Percentiles rank a stretch among this genome's conserved stretches.
Evolutionary conservation across 2,329 filamentous ascomycete genomes (phyloP).

Genomic region (Hymenotorrendiella dingleyae): DNA sequence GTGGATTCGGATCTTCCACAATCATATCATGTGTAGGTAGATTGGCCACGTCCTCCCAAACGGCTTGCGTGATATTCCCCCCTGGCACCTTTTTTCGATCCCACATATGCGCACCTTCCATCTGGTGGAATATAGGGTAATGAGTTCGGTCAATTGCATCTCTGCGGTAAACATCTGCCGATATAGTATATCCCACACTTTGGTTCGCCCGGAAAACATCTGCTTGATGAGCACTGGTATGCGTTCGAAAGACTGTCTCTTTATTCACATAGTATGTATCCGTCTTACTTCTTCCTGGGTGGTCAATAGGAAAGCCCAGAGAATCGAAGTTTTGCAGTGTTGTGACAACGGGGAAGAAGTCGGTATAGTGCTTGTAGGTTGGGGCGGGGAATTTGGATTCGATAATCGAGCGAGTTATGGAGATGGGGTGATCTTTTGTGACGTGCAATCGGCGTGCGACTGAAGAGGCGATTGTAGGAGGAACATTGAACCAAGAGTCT

Average conservation of each 20-base stretch:
- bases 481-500: slow-evolving; percentile 82
- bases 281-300: slow-evolving; percentile 78
- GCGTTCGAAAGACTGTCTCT: slow-evolving; percentile 78
- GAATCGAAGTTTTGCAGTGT: slow-evolving; percentile 92
- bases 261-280: slow-evolving; percentile 96
- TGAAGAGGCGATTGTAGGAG: slow-evolving; percentile 66
- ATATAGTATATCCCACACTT: slow-evolving; percentile 79
- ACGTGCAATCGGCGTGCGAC: slow-evolving; percentile 79
- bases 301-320: slow-evolving; percentile 82
- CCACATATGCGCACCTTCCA: slow-evolving; percentile 93
- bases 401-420: slow-evolving; percentile 86
- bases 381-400: slow-evolving; percentile 77
- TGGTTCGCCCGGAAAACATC: slow-evolving; percentile 69
- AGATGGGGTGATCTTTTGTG: slow-evolving; percentile 82
- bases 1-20: slow-evolving; percentile 79
- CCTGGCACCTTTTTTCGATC: slow-evolving; percentile 56
- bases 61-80: slow-evolving; percentile 55
- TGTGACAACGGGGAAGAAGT: slow-evolving; percentile 76
- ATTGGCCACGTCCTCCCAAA: slow-evolving; percentile 63
- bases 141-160: slow-evolving; percentile 94
- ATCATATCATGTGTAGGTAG: slow-evolving; percentile 69
- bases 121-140: slow-evolving; percentile 97
- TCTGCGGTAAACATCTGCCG: slow-evolving; percentile 89
- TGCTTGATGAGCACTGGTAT: slow-evolving; percentile 90
- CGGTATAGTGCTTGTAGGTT: slow-evolving; percentile 70